phyloP scores from a whole-genome alignment of 2,329 filamentous ascomycete species.

The Cryphonectria naterciae region DNA sequence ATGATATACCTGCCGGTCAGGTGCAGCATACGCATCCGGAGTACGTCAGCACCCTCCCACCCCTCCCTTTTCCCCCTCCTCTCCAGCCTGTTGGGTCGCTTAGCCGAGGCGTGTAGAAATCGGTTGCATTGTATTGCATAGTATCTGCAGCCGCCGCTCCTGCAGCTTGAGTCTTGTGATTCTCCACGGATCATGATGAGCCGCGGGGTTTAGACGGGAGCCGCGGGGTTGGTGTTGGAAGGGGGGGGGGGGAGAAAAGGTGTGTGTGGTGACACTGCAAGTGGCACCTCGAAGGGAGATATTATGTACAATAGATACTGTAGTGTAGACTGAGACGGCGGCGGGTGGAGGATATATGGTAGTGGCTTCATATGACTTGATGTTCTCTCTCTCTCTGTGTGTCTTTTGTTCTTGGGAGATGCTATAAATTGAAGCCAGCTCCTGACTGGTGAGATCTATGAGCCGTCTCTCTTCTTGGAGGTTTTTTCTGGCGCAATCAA shows the following conservation, averaged over 20 bases:
- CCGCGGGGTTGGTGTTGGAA: background rate
- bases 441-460: background rate
- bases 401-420: background rate
- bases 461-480: background rate
- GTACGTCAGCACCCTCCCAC: constrained; percentile 13
- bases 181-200: constrained; percentile 2
- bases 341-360: background rate
- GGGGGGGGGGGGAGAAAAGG: background rate
- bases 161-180: constrained; percentile 9
- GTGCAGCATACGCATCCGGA: constrained; percentile 19
- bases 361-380: background rate
- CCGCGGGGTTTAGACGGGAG: constrained; percentile 3
- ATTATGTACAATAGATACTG: background rate
- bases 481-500: background rate
- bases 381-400: background rate
- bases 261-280: background rate
- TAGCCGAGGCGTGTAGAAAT: background rate
- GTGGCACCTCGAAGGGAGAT: background rate
- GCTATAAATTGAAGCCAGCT: background rate
- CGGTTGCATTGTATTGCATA: background rate
- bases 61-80: too few species aligned
- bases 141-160: constrained; percentile 1
- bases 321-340: background rate
- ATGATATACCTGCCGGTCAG: constrained; percentile 22
- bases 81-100: constrained; percentile 10